Conservation (phyloP, 257 asterid species). For the Rauvolfia tetraphylla region DNA sequence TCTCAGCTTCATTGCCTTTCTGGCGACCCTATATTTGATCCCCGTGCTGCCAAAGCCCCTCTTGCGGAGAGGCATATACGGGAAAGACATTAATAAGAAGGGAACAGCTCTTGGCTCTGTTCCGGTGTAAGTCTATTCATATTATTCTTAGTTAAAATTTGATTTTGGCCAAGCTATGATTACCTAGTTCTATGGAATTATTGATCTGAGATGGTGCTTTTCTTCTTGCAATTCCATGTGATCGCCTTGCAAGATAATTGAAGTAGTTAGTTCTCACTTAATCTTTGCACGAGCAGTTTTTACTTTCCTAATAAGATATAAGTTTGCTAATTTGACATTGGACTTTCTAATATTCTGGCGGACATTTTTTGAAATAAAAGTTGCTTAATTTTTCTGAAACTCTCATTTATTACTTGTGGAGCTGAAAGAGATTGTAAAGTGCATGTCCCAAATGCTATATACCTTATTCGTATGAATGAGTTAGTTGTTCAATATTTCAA, state of each 20-base stretch:
- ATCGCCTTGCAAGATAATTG: too few relatives aligned
- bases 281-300: not conserved
- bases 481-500: conserved; percentile 10
- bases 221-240: not conserved
- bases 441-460: not conserved
- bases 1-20: conserved; percentile 60
- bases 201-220: not conserved
- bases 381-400: not conserved
- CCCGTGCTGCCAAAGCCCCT: conserved; percentile 85
- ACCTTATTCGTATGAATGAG: not conserved
- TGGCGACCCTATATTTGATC: conserved; percentile 52
- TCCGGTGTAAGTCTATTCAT: conserved; percentile 62
- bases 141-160: not conserved
- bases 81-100: conserved; percentile 83
- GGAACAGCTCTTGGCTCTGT: conserved; percentile 91
- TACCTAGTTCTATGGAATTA: not conserved
- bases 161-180: not conserved
- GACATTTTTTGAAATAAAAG: not conserved
- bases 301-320: not conserved
- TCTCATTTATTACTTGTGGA: not conserved
- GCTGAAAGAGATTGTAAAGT: not conserved
- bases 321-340: not conserved
- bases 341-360: conserved; percentile 11
- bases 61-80: conserved; percentile 69
- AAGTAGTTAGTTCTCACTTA: too few relatives aligned